Base-by-base conservation (phyloP, 139 green algal genomes). In the Deuterostichococcus epilithicus region DNA sequence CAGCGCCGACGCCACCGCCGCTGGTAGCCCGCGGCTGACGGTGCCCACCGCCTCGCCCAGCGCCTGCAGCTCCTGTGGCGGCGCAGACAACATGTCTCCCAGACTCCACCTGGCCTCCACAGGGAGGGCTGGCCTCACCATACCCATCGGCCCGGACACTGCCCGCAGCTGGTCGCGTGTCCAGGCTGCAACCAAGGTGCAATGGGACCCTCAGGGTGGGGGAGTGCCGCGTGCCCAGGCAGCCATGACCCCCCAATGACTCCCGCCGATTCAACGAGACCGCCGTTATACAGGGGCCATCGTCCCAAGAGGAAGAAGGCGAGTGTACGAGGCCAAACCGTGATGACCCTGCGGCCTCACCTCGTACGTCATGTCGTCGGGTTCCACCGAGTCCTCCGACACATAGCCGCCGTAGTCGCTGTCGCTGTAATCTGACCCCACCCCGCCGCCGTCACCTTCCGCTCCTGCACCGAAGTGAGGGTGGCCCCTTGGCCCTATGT, bases 41-140 rank as follows among this genome's bases (percentile, higher is more conserved):
- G 78, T 85, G 66, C 83, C 83, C 65, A 84, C 83, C 20, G 80
- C 78, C 33, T 88, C 83, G 30, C 81, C 81, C 70, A 88, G 78
- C 20, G 75, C 81, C 4, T 80, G 60, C 63, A 78, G 74, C 38
- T 78, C 74, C 74, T 78, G 74, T 18, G 33, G 32, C 28, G 18
- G 20, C 8, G 28, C 10, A 20, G 18, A 13, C 52, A 63, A 28
- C 13, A 52, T 52, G 52, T 23, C n/a, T n/a, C n/a, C n/a, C n/a
- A 28, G 28, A 28, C 52, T n/a, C 52, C 10, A 5, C 28, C 52
- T n/a, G 52, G 52, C 42, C n/a, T n/a, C n/a, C n/a, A n/a, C n/a
- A n/a, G n/a, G n/a, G n/a, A n/a, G n/a, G n/a, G n/a, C n/a, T n/a
- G n/a, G n/a, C n/a, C n/a, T n/a, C n/a, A n/a, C n/a, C n/a, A n/a